Conservation (phyloP, 352 stramenopile genomes). For the Phytophthora syringae region DNA sequence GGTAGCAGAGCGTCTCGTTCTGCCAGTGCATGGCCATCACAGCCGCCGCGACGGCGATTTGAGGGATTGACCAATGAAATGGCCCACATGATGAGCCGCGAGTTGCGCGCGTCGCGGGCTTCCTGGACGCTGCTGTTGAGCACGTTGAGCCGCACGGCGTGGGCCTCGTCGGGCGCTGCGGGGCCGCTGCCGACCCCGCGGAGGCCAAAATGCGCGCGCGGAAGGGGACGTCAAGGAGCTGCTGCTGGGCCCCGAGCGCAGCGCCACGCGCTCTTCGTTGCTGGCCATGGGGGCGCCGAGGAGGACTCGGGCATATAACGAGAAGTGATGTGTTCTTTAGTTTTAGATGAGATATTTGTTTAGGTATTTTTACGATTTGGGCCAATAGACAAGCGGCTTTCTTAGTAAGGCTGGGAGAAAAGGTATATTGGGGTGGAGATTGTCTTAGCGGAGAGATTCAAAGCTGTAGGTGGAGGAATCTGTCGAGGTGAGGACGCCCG, state of each 20-base stretch:
- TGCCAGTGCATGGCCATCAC: slow-evolving; percentile 77
- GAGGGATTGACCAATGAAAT: slow-evolving; percentile 80
- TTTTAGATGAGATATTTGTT: too few species aligned
- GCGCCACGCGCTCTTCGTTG: slow-evolving; percentile 37
- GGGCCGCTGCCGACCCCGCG: slow-evolving; percentile 33
- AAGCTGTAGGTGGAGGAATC: background rate
- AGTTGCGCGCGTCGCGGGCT: slow-evolving; percentile 80
- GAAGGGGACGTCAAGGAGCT: slow-evolving; percentile 34
- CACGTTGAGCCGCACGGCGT: slow-evolving; percentile 84
- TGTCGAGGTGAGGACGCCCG: background rate
- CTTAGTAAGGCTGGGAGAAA: background rate
- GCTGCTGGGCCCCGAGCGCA: slow-evolving; percentile 28
- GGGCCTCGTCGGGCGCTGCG: slow-evolving; percentile 63
- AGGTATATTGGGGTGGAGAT: background rate
- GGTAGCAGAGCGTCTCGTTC: slow-evolving; percentile 76
- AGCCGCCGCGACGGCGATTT: slow-evolving; percentile 64
- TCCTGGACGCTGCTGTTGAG: slow-evolving; percentile 86
- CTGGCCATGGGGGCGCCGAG: slow-evolving; percentile 30
- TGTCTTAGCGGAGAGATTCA: slow-evolving; percentile 6
- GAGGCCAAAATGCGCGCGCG: slow-evolving; percentile 33
- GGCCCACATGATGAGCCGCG: slow-evolving; percentile 79
- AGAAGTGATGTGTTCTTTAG: too few species aligned
- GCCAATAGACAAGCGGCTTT: slow-evolving; percentile 15
- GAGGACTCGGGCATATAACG: slow-evolving; percentile 28
- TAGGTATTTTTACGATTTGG: slow-evolving; percentile 1